Evolutionary conservation across 148 eudicot species (phyloP).

Genomic region (Pouteria glomerata): DNA sequence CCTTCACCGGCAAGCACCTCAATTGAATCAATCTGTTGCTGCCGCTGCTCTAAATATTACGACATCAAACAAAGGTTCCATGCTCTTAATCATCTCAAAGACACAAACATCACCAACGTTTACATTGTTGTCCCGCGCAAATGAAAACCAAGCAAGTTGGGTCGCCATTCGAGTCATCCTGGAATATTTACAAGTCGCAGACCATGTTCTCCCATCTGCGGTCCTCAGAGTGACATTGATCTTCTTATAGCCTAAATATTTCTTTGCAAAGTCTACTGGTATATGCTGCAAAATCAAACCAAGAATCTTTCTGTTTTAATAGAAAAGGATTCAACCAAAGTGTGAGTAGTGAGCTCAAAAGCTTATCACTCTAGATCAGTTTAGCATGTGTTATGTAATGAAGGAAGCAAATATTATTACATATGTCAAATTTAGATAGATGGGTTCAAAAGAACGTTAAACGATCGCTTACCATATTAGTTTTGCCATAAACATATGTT

Average conservation of each 20-base stretch:
- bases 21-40: no score
- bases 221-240: background rate
- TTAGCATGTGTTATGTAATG: no score
- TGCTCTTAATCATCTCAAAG: slow-evolving; percentile 20
- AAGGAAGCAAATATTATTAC: no score
- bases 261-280: background rate
- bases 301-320: no score
- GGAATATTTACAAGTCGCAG: background rate
- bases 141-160: background rate
- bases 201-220: slow-evolving; percentile 11
- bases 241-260: background rate
- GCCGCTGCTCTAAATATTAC: background rate
- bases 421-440: no score
- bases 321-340: no score
- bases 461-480: slow-evolving; percentile 21
- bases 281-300: slow-evolving; percentile 18
- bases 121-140: slow-evolving; percentile 25
- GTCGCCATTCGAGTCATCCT: fast-evolving
- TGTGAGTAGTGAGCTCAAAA: no score
- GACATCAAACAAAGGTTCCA: slow-evolving; percentile 12
- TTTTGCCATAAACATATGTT: background rate
- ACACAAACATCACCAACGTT: slow-evolving; percentile 30
- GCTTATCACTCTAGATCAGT: no score
- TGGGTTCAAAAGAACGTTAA: background rate
- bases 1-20: background rate